These are phyloP conservation scores for Globisporangium iwayamae DNA, from an alignment of 352 stramenopile species.

Conservation along the genomic window DNA sequence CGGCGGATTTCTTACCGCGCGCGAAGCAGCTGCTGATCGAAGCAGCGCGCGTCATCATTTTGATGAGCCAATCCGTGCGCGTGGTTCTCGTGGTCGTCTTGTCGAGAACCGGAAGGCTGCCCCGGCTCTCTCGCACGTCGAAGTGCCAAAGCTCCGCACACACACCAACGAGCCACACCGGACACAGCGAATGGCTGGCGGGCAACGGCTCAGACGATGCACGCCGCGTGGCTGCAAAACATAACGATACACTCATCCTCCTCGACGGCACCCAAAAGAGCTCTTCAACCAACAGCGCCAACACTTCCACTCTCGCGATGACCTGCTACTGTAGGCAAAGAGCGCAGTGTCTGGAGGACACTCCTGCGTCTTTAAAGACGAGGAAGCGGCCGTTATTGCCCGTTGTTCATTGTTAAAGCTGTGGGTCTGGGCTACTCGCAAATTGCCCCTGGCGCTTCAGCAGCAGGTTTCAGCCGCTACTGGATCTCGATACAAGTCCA, in stretches of 20 bases:
- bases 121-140: constrained; percentile 1
- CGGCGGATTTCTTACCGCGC: not conserved
- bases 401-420: too few relatives aligned
- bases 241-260: constrained; percentile 3
- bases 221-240: not conserved
- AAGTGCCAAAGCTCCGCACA: constrained; percentile 6
- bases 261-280: not conserved
- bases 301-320: too few relatives aligned
- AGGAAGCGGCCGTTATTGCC: too few relatives aligned
- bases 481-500: too few relatives aligned
- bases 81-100: not conserved
- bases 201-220: constrained; percentile 1
- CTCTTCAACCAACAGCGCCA: too few relatives aligned
- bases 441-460: too few relatives aligned
- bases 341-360: too few relatives aligned
- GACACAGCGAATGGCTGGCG: not conserved
- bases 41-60: constrained; percentile 6
- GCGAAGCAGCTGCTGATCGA: constrained; percentile 5
- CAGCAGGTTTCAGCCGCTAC: too few relatives aligned
- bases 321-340: too few relatives aligned
- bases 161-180: not conserved
- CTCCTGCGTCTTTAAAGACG: too few relatives aligned
- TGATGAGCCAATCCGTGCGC: constrained; percentile 1
- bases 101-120: not conserved
- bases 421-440: too few relatives aligned